These are phyloP conservation scores for Xylaria palmicola DNA, from an alignment of 495 filamentous ascomycete species.

Conservation along the genomic window DNA sequence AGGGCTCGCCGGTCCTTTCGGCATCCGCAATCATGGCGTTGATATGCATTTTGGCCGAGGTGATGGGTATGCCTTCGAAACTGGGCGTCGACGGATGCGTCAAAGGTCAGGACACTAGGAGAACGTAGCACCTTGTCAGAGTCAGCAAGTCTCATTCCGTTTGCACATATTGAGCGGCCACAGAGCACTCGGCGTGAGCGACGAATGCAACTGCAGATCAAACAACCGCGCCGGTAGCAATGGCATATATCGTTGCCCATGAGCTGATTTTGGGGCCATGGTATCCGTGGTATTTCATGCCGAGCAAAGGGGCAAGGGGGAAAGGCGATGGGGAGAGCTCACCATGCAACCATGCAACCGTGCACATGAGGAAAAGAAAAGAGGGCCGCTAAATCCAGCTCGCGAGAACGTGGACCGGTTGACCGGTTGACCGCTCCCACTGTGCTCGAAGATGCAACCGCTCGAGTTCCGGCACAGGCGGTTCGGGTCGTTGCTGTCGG, in stretches of 20 bases:
- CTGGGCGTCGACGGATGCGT: not conserved
- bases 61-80: not conserved
- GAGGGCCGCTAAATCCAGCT: not conserved
- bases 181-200: not conserved
- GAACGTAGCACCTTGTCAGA: not conserved
- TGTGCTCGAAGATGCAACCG: not conserved
- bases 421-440: not conserved
- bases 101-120: not conserved
- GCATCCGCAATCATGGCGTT: conserved; percentile 86
- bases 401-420: not conserved
- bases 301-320: not conserved
- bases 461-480: not conserved
- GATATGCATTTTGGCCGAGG: conserved; percentile 67
- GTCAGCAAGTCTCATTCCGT: conserved; percentile 1
- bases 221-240: not conserved
- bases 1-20: conserved; percentile 68
- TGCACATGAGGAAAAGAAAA: conserved; percentile 6
- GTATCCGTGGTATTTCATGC: not conserved
- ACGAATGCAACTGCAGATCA: not conserved
- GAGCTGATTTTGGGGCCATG: not conserved
- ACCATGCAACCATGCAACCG: conserved; percentile 13
- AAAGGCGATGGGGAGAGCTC: not conserved
- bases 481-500: too few species aligned
- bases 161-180: not conserved
- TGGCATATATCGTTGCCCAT: not conserved